Evolutionary conservation across 257 asterid species (phyloP).

Genomic region (Nicotiana benthamiana): DNA sequence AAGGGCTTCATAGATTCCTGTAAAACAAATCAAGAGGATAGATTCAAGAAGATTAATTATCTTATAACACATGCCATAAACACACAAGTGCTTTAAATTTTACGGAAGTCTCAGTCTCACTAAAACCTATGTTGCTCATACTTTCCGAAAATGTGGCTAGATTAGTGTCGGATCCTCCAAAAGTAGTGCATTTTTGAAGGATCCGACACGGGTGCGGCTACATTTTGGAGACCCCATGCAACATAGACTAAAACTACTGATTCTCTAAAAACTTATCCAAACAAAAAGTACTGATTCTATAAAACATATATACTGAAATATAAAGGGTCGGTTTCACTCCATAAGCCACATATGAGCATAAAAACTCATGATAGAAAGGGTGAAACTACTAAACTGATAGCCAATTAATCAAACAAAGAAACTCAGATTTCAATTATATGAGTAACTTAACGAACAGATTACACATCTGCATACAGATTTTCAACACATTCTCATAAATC

Average conservation of each 20-base stretch:
- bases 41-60: neutral
- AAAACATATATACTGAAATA: neutral
- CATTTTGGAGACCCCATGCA: too few species aligned
- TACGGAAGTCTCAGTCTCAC: neutral
- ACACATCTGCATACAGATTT: neutral
- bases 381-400: too few species aligned
- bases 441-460: neutral
- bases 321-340: neutral
- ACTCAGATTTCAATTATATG: neutral
- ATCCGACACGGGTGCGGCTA: too few species aligned
- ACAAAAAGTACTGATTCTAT: too few species aligned
- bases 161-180: too few species aligned
- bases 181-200: too few species aligned
- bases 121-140: too few species aligned
- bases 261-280: too few species aligned
- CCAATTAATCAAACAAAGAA: neutral
- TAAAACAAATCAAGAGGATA: neutral
- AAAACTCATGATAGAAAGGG: too few species aligned
- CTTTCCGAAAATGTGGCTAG: too few species aligned
- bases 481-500: neutral
- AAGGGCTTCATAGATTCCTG: constrained; percentile 96
- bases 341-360: neutral
- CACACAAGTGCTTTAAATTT: neutral
- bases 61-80: neutral
- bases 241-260: neutral